Conservation (phyloP, 495 filamentous ascomycete genomes). For the Neurospora tetrasperma region DNA sequence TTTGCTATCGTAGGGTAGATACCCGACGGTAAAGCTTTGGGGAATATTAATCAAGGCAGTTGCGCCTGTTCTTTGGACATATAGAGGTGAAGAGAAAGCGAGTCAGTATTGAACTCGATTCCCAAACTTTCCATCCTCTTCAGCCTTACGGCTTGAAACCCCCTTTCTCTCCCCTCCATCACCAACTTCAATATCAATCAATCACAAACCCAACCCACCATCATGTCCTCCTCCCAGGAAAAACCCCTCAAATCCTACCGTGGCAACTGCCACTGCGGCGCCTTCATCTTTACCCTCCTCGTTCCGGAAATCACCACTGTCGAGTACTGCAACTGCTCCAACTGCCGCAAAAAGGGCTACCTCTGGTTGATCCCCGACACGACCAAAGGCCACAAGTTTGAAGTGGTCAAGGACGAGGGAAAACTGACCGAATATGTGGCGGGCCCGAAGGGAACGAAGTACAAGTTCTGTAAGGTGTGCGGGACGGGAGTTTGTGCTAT, state of each 20-base stretch:
- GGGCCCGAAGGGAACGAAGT: slow-evolving; percentile 15
- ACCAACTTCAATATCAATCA: too few species aligned
- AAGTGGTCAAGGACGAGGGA: slow-evolving; percentile 30
- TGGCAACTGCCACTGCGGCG: slow-evolving; percentile 47
- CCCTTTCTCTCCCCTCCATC: too few species aligned
- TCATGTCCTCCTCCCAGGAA: too few species aligned
- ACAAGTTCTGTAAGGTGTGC: slow-evolving; percentile 37
- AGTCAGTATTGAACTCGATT: too few species aligned
- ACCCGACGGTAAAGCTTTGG: too few species aligned
- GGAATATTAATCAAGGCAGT: background rate
- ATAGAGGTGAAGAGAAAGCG: background rate
- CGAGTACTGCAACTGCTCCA: slow-evolving; percentile 42
- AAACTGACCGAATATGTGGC: slow-evolving; percentile 30
- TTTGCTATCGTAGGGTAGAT: too few species aligned
- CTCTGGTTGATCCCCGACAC: slow-evolving; percentile 26
- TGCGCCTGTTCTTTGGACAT: background rate
- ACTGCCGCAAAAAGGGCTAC: slow-evolving; percentile 36
- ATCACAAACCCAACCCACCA: too few species aligned
- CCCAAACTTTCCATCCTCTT: too few species aligned
- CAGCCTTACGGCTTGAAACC: too few species aligned
- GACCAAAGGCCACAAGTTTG: slow-evolving; percentile 31
- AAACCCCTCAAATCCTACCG: slow-evolving; percentile 36
- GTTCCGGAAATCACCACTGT: slow-evolving; percentile 32
- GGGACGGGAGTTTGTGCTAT: slow-evolving; percentile 22
- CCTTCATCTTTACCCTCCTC: slow-evolving; percentile 36